Evolutionary conservation across 2,329 filamentous ascomycete species (phyloP).

Genomic region (Penicillium corylophilum): DNA sequence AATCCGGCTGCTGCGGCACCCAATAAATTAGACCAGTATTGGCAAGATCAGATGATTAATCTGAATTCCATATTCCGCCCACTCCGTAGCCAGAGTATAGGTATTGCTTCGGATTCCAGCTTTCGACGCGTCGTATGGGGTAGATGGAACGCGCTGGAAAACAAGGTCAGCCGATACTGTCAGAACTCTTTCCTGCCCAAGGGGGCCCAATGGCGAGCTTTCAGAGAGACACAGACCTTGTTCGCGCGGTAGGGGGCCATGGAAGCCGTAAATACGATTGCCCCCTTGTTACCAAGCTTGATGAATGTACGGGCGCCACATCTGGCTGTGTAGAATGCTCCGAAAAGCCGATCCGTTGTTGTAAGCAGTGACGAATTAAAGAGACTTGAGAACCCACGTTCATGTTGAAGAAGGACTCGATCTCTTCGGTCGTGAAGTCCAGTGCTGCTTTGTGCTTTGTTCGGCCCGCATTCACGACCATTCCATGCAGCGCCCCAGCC

Average conservation of each 20-base stretch:
- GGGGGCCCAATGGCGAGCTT: not conserved
- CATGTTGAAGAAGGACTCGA: conserved; percentile 46
- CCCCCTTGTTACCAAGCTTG: conserved; percentile 36
- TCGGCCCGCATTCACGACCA: conserved; percentile 53
- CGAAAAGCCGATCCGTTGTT: conserved; percentile 16
- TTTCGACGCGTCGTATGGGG: conserved; percentile 47
- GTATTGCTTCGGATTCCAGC: conserved; percentile 36
- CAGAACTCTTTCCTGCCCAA: not conserved
- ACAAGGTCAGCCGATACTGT: not conserved
- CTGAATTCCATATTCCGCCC: conserved; percentile 39
- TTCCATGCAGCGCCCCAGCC: conserved; percentile 48
- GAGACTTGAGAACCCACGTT: conserved; percentile 44
- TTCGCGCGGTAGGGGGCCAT: conserved; percentile 51
- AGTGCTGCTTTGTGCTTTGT: conserved; percentile 55
- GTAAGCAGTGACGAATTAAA: not conserved
- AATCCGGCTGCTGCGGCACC: conserved; percentile 50
- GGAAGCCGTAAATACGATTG: conserved; percentile 46
- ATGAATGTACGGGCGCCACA: conserved; percentile 36
- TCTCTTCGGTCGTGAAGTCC: conserved; percentile 51
- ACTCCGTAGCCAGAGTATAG: conserved; percentile 46
- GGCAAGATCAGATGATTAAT: conserved; percentile 45
- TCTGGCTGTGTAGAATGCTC: conserved; percentile 26
- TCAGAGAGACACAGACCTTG: conserved; percentile 3
- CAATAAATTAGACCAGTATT: conserved; percentile 41
- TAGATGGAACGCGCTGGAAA: conserved; percentile 41